Evolutionary conservation across 2,329 filamentous ascomycete species (phyloP).

Genomic region (Arachnomyces sp.): DNA sequence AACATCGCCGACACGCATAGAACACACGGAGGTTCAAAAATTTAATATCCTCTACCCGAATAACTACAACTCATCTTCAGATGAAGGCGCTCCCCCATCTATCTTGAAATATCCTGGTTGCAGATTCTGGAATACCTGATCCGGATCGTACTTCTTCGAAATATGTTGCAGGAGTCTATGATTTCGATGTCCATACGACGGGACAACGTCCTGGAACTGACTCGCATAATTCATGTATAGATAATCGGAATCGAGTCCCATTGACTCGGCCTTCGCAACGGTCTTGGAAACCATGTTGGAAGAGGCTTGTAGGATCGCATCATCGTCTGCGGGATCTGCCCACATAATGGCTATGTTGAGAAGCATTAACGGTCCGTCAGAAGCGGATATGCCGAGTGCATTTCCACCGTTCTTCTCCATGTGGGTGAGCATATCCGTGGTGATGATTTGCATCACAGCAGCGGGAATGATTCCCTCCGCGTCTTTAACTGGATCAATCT

Average conservation of each 20-base stretch:
- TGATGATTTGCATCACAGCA: constrained; percentile 18
- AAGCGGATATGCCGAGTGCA: constrained; percentile 18
- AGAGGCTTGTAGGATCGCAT: constrained; percentile 8
- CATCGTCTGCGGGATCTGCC: constrained; percentile 17
- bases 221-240: constrained; percentile 39
- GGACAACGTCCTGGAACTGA: constrained; percentile 29
- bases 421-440: constrained; percentile 8
- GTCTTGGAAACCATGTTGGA: constrained; percentile 13
- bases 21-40: no score
- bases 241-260: constrained; percentile 18
- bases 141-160: constrained; percentile 32
- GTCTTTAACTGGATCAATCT: constrained; percentile 1
- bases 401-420: constrained; percentile 21
- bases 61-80: no score
- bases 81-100: neutral
- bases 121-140: constrained; percentile 28
- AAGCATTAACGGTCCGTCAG: constrained; percentile 13
- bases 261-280: constrained; percentile 17
- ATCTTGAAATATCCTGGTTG: constrained; percentile 37
- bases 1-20: no score
- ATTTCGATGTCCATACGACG: constrained; percentile 30
- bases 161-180: constrained; percentile 22
- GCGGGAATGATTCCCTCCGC: constrained; percentile 11
- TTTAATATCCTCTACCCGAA: no score
- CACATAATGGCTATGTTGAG: constrained; percentile 15